Evolutionary conservation across 2,329 filamentous ascomycete species (phyloP).

Genomic region (Macrophomina tecta): DNA sequence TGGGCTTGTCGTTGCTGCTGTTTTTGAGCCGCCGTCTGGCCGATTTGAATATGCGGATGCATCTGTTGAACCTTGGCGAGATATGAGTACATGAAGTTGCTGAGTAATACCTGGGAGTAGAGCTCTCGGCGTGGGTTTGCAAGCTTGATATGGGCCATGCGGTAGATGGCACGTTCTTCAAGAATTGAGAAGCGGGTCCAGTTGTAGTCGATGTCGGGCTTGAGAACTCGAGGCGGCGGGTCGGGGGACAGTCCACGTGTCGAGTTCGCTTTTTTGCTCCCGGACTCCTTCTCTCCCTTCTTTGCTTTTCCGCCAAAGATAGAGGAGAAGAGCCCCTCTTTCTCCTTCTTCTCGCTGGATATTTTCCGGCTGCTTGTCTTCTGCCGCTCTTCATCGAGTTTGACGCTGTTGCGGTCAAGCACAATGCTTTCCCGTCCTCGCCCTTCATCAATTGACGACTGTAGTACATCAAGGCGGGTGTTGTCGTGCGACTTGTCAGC

Average conservation of each 20-base stretch:
- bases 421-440: slow-evolving; percentile 80
- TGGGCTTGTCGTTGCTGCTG: slow-evolving; percentile 64
- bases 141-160: slow-evolving; percentile 98
- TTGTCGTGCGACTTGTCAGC: slow-evolving; percentile 50
- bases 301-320: slow-evolving; percentile 92
- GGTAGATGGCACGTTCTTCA: slow-evolving; percentile 95
- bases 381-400: slow-evolving; percentile 80
- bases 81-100: slow-evolving; percentile 99
- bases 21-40: slow-evolving; percentile 77
- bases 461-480: slow-evolving; percentile 82
- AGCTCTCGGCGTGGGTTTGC: slow-evolving; percentile 93
- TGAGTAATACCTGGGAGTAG: slow-evolving; percentile 92
- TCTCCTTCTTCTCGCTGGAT: slow-evolving; percentile 78
- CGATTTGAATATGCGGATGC: slow-evolving; percentile 93
- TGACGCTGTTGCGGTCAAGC: slow-evolving; percentile 77
- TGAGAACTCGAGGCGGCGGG: slow-evolving; percentile 69
- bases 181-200: slow-evolving; percentile 95
- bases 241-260: slow-evolving; percentile 82
- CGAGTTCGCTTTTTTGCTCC: slow-evolving; percentile 71
- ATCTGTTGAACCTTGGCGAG: slow-evolving; percentile 98
- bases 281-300: slow-evolving; percentile 77
- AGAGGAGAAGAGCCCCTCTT: slow-evolving; percentile 90
- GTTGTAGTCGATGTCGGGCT: slow-evolving; percentile 90
- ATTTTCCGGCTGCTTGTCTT: slow-evolving; percentile 79
- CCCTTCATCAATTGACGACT: slow-evolving; percentile 79